These are phyloP conservation scores for Kokia cookei DNA, from an alignment of 441 rosid species.

Conservation along the genomic window DNA sequence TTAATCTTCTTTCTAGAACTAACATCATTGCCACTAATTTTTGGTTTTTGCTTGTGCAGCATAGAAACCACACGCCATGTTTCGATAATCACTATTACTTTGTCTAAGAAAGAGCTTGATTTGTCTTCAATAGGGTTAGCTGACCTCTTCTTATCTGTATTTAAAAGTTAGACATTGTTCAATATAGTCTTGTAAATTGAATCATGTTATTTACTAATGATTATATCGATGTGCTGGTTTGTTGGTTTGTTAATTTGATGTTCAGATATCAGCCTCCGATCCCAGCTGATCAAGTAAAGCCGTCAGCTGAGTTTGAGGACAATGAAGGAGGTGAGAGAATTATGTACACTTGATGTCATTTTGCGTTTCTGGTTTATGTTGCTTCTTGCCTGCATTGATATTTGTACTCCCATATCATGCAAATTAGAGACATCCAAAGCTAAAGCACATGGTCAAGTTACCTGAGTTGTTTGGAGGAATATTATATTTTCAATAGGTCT, in stretches of 20 bases:
- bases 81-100: constrained; percentile 52
- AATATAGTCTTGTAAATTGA: not conserved
- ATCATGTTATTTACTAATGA: not conserved
- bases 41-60: constrained; percentile 26
- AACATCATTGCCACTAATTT: not conserved
- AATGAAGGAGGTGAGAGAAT: constrained; percentile 12
- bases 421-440: constrained; percentile 19
- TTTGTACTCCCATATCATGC: not conserved
- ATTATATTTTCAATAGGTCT: no score
- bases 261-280: constrained; percentile 21
- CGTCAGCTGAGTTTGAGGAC: constrained; percentile 5
- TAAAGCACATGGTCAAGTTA: not conserved
- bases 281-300: constrained; percentile 22
- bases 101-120: constrained; percentile 57
- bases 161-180: not conserved
- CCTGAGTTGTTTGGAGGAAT: no score
- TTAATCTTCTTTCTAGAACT: not conserved
- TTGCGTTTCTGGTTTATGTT: not conserved
- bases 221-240: not conserved
- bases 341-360: not conserved
- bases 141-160: not conserved
- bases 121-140: constrained; percentile 60
- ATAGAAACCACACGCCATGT: constrained; percentile 73
- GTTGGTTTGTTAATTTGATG: not conserved
- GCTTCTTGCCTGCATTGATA: not conserved